Conservation (phyloP, 106 monocot species). For the Apostasia ramifera region DNA sequence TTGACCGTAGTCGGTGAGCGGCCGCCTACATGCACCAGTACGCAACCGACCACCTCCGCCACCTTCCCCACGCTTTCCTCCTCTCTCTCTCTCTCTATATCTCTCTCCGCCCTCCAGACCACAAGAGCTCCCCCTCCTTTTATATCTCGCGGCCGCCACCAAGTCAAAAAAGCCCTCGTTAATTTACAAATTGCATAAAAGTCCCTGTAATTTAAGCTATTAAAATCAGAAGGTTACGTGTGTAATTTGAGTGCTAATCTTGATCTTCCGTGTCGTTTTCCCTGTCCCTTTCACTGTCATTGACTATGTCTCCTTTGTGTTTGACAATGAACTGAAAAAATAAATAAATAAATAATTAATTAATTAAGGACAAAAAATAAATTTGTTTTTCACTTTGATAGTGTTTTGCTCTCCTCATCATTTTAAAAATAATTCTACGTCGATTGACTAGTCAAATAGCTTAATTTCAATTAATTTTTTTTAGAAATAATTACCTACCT, state of each 20-base stretch:
- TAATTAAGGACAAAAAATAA: too few relatives aligned
- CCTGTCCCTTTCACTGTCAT: too few relatives aligned
- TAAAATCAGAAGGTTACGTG: background rate
- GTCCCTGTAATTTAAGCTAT: background rate
- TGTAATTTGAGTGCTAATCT: background rate
- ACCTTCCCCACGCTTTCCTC: background rate
- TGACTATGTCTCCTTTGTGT: too few relatives aligned
- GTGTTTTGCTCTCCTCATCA: too few relatives aligned
- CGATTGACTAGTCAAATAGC: too few relatives aligned
- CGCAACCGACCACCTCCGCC: constrained; percentile 1
- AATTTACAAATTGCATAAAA: background rate
- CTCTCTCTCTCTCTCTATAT: background rate
- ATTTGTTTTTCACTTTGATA: too few relatives aligned
- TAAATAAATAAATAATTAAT: too few relatives aligned
- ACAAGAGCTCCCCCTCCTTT: background rate
- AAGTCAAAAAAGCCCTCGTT: background rate
- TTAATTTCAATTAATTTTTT: too few relatives aligned
- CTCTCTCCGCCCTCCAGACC: background rate
- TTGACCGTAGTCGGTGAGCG: background rate
- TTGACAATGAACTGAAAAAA: too few relatives aligned
- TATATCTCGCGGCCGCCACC: background rate
- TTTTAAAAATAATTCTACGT: too few relatives aligned
- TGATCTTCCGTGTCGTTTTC: too few relatives aligned
- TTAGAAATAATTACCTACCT: too few relatives aligned
- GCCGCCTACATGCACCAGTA: background rate